phyloP scores from a whole-genome alignment of 345 rosid genomes.

The Lagerstroemia speciosa region DNA sequence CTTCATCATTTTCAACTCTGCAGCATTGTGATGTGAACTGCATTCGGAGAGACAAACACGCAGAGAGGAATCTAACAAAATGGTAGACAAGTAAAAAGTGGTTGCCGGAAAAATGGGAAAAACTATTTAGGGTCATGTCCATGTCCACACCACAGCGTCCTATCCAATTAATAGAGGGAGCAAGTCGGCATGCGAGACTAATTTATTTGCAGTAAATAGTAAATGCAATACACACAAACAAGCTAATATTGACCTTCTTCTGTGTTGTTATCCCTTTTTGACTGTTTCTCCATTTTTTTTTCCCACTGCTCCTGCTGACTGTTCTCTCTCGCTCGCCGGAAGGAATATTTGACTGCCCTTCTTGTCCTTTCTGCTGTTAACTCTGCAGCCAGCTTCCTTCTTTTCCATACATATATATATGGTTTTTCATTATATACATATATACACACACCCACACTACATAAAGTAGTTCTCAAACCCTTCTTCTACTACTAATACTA shows the following conservation, averaged over 20 bases:
- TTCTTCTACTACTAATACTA: too few species aligned
- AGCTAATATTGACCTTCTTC: too few species aligned
- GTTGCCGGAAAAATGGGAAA: neutral
- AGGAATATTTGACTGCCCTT: neutral
- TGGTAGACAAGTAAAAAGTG: conserved; percentile 1
- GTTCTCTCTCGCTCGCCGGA: neutral
- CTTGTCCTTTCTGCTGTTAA: neutral
- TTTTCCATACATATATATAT: neutral
- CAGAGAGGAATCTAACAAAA: conserved; percentile 11
- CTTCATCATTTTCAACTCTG: conserved; percentile 17
- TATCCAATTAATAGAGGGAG: too few species aligned
- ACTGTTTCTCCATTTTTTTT: neutral
- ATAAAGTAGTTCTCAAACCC: too few species aligned
- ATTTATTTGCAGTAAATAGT: too few species aligned
- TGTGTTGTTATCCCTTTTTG: neutral
- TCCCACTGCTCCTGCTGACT: neutral
- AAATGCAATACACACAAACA: too few species aligned
- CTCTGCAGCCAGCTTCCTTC: too few species aligned
- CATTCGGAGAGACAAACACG: neutral
- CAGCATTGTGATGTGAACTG: conserved; percentile 10
- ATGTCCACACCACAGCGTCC: neutral
- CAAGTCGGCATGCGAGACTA: too few species aligned
- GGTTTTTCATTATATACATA: too few species aligned
- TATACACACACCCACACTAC: too few species aligned
- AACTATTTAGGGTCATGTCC: conserved; percentile 7